Evolutionary conservation across 495 filamentous ascomycete species (phyloP).

Genomic region (Parathielavia hyrcaniae): DNA sequence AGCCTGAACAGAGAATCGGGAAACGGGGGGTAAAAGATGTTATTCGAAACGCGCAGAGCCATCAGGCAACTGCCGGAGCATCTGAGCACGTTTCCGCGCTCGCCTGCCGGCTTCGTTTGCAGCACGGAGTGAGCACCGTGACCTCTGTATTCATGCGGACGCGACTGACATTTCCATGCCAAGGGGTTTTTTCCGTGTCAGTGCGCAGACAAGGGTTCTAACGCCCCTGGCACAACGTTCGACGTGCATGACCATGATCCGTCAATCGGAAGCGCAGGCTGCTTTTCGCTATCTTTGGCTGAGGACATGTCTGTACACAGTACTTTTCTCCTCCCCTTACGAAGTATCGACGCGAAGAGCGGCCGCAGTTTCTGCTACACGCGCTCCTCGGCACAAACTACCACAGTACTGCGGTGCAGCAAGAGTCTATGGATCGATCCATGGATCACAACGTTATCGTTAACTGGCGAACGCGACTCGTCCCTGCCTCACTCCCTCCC

Average conservation of each 20-base stretch:
- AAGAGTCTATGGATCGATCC: too few species aligned
- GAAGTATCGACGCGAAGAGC: too few species aligned
- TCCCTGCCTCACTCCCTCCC: too few species aligned
- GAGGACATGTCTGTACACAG: too few species aligned
- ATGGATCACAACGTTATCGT: too few species aligned
- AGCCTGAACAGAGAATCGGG: neutral
- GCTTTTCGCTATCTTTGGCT: constrained; percentile 3
- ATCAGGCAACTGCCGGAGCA: constrained; percentile 23
- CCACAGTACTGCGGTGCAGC: too few species aligned
- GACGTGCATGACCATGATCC: constrained; percentile 12
- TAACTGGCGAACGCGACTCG: too few species aligned
- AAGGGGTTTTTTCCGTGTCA: constrained; percentile 21
- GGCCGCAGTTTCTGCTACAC: too few species aligned
- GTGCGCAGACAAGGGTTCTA: constrained; percentile 19
- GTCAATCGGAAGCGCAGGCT: constrained; percentile 15
- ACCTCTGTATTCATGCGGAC: too few species aligned
- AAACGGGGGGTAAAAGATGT: constrained; percentile 2
- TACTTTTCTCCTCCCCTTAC: too few species aligned
- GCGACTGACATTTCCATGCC: neutral
- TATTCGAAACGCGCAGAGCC: constrained; percentile 12
- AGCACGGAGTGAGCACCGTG: too few species aligned
- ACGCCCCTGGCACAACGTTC: constrained; percentile 6
- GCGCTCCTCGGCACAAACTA: too few species aligned
- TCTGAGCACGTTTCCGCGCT: neutral
- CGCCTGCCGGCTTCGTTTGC: neutral